Conservation (phyloP, 2,329 filamentous ascomycete species). For the Stemphylium lycopersici region DNA sequence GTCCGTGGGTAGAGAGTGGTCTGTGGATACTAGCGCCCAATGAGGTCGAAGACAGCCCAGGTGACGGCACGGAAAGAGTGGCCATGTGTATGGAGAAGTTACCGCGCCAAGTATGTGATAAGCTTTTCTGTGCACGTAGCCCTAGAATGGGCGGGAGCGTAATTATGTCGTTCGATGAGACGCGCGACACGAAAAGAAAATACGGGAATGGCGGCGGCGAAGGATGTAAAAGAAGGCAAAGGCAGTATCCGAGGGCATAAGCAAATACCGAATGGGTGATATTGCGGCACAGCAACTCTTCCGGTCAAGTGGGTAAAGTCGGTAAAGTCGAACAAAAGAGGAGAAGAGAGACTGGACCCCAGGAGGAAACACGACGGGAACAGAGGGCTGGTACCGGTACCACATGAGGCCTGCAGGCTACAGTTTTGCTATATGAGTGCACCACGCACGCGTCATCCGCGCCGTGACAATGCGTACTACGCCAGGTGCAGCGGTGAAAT, state of each 20-base stretch:
- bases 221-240: constrained; percentile 20
- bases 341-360: constrained; percentile 26
- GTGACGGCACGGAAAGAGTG: constrained; percentile 33
- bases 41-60: constrained; percentile 29
- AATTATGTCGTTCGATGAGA: constrained; percentile 7
- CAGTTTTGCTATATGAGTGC: constrained; percentile 40
- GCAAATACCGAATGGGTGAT: constrained; percentile 11
- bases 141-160: constrained; percentile 3
- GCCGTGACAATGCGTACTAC: constrained; percentile 28
- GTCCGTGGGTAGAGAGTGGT: constrained; percentile 41
- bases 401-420: constrained; percentile 41
- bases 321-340: constrained; percentile 24
- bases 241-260: constrained; percentile 12
- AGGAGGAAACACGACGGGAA: constrained; percentile 25
- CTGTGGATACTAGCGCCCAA: constrained; percentile 28
- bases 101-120: constrained; percentile 11
- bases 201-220: constrained; percentile 14
- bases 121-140: constrained; percentile 4
- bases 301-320: constrained; percentile 24
- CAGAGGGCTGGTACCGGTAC: constrained; percentile 35
- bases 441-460: constrained; percentile 32
- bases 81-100: constrained; percentile 20
- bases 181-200: constrained; percentile 11
- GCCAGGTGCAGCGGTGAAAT: constrained; percentile 8
- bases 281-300: constrained; percentile 23